A percentile compares a stretch with the other conserved stretches of the same genome.
Evolutionary conservation across 441 rosid species (phyloP).

Genomic region (Dalechampia spathulata): DNA sequence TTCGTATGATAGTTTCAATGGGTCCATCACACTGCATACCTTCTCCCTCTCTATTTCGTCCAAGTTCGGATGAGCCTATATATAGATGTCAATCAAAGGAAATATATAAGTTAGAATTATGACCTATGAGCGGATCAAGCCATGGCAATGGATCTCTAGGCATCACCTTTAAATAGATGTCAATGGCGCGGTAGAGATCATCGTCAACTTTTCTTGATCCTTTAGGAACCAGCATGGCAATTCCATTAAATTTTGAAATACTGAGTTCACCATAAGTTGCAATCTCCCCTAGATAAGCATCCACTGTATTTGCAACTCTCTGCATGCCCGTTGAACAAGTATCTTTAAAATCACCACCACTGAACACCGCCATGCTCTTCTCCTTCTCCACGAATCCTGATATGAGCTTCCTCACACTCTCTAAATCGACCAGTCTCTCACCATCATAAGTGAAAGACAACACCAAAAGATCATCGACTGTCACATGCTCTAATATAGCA

Average conservation of each 20-base stretch:
- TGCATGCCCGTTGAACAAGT: slow-evolving; percentile 38
- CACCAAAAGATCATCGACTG: slow-evolving; percentile 69
- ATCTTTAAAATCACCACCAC: slow-evolving; percentile 40
- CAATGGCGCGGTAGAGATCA: slow-evolving; percentile 81
- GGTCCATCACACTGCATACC: slow-evolving; percentile 67
- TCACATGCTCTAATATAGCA: slow-evolving; percentile 60
- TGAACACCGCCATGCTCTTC: slow-evolving; percentile 63
- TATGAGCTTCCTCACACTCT: slow-evolving; percentile 69
- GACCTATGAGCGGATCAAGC: too few relatives aligned
- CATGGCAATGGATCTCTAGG: background rate
- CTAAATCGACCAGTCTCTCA: slow-evolving; percentile 63
- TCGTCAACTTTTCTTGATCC: slow-evolving; percentile 63
- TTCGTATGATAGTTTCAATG: slow-evolving; percentile 62
- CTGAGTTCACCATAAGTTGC: slow-evolving; percentile 46
- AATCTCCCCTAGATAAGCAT: slow-evolving; percentile 68
- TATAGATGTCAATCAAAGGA: too few relatives aligned
- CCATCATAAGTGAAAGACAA: slow-evolving; percentile 76
- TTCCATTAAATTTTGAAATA: slow-evolving; percentile 73
- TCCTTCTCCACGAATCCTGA: slow-evolving; percentile 68
- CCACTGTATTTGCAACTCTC: slow-evolving; percentile 65
- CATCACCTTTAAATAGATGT: slow-evolving; percentile 72
- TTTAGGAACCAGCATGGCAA: slow-evolving; percentile 62
- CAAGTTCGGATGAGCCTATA: slow-evolving; percentile 73
- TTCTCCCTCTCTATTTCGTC: slow-evolving; percentile 88
- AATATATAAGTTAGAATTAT: too few relatives aligned